Base-by-base conservation (phyloP, 2,329 filamentous ascomycete genomes). In the Geoglossum cookeanum region DNA sequence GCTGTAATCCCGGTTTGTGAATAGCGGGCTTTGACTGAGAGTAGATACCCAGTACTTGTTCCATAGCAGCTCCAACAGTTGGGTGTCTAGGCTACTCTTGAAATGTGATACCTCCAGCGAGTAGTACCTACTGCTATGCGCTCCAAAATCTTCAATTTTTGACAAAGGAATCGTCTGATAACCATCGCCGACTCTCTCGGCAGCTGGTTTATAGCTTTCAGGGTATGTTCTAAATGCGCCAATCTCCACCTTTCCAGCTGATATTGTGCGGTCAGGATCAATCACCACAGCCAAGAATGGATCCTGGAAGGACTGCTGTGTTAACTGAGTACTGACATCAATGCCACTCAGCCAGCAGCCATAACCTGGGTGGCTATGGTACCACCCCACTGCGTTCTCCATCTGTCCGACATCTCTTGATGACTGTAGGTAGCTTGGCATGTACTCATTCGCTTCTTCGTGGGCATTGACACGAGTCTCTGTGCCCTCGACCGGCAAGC, bases 31-130 rank as follows among this genome's bases (percentile, higher is more conserved):
- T 64, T 94, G 87, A 35, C 88, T 94, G 22, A 98, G 78, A 4
- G 92, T 98, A 66, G 94, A 87, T 37, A 96, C 90, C 92, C 89
- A 95, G 75, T 98, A 98, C 71, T 97, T 97, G 74, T 96, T 95
- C 92, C 92, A 97, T 33, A 98, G 75, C 55, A 88, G 78, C 65
- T 94, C 87, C 4, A 98, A 76, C 29, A 98, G 77, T 64, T 89
- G 85, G 1, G 83, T 78, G 70, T 98, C 92, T 32, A 98, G 82
- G 0, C 85, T 85, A 61, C 87, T 92, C 73, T 97, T 97, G 78
- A 88, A 98, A 70, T 94, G 88, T 35, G 88, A 88, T 13, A 97
- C 86, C 60, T 94, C 86, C 4, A 98, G 78, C 13, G 85, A 78
- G 71, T 98, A 98, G 74, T 98, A 98, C 57, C 85, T 82, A 68